Conservation (phyloP, 2,329 filamentous ascomycete species). For the Sporothrix pseudoabietina region DNA sequence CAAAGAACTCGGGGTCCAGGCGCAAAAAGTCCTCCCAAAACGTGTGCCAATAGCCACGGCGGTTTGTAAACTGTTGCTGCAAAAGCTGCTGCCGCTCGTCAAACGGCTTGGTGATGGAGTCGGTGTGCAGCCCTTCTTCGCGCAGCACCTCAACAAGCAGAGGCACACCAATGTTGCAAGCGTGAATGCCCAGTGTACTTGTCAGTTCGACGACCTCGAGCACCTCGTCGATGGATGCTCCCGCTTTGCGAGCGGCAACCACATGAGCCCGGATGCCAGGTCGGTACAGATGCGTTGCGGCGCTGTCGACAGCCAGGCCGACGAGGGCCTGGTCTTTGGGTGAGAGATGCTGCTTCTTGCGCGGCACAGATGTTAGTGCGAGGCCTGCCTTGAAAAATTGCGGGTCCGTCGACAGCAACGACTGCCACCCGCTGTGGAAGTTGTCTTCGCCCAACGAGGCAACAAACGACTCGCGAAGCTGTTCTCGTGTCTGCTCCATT, state of each 20-base stretch:
- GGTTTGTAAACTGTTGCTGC: background rate
- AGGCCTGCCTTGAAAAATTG: constrained; percentile 10
- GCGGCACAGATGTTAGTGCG: background rate
- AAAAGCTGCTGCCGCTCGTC: background rate
- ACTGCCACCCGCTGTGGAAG: constrained; percentile 10
- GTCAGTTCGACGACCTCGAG: constrained; percentile 12
- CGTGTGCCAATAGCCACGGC: constrained; percentile 16
- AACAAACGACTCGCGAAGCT: background rate
- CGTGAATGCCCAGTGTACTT: constrained; percentile 16
- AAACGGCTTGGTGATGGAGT: constrained; percentile 1
- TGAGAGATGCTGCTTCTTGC: constrained; percentile 11
- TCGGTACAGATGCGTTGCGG: background rate
- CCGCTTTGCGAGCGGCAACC: background rate
- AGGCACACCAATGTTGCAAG: constrained; percentile 20
- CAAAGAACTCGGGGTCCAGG: constrained; percentile 18
- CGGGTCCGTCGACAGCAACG: background rate
- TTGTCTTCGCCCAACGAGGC: background rate
- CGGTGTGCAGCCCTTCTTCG: background rate
- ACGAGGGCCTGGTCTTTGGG: constrained; percentile 5
- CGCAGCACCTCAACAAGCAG: constrained; percentile 19
- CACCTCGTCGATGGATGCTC: constrained; percentile 10
- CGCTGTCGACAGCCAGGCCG: constrained; percentile 11
- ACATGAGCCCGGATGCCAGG: constrained; percentile 4
- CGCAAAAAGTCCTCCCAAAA: constrained; percentile 21
- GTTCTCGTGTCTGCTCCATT: background rate